Conservation (phyloP, 140 eudicot species). For the Oenanthe javanica region DNA sequence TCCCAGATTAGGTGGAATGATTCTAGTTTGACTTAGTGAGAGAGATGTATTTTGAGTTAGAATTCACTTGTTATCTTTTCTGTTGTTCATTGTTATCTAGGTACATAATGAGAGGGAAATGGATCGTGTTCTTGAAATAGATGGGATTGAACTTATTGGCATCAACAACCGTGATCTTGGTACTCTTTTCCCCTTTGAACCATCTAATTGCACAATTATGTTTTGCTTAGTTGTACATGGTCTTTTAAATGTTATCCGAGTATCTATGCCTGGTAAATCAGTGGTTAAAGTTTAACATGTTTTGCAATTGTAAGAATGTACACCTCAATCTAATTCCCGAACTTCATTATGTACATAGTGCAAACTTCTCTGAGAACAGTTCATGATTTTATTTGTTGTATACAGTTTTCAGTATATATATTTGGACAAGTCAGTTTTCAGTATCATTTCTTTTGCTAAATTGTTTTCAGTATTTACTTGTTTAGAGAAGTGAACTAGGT, state of each 20-base stretch:
- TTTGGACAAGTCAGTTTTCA: not conserved
- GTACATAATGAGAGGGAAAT: slow-evolving; percentile 96
- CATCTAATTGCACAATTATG: not conserved
- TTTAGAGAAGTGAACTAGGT: not conserved
- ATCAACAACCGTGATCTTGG: slow-evolving; percentile 96
- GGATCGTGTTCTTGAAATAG: slow-evolving; percentile 88
- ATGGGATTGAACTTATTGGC: slow-evolving; percentile 86
- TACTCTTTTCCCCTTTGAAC: slow-evolving; percentile 16
- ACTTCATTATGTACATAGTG: not conserved
- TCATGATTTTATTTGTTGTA: not conserved
- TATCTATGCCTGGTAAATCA: not conserved
- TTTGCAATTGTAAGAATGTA: not conserved
- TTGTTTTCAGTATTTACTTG: not conserved
- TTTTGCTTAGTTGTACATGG: slow-evolving; percentile 1
- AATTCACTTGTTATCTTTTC: not conserved
- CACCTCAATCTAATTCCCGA: not conserved
- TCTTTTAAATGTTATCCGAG: not conserved
- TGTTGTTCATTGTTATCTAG: slow-evolving; percentile 30
- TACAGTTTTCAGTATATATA: not conserved
- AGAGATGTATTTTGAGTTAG: not conserved
- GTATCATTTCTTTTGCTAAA: no score
- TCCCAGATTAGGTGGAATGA: no score
- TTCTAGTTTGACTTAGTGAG: not conserved
- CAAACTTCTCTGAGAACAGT: not conserved
- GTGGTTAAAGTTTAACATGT: not conserved